Conservation (phyloP, 495 filamentous ascomycete species). For the Alectoria sarmentosa region DNA sequence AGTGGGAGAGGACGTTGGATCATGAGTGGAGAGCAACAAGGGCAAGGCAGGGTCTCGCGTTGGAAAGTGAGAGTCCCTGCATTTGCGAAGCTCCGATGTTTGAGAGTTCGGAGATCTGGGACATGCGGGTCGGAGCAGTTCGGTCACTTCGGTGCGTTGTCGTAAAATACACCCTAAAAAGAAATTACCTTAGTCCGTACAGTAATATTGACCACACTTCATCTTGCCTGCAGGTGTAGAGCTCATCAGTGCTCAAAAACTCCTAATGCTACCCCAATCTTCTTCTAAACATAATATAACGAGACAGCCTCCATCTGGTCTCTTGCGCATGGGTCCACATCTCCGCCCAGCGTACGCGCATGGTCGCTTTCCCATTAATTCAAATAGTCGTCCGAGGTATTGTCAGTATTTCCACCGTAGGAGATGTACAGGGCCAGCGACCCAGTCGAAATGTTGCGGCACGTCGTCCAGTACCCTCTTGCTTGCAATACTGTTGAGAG, state of each 20-base stretch:
- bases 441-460: constrained; percentile 21
- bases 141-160: too few species aligned
- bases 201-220: too few species aligned
- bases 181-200: too few species aligned
- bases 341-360: constrained; percentile 13
- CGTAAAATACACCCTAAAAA: too few species aligned
- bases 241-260: constrained; percentile 30
- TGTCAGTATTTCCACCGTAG: constrained; percentile 17
- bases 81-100: too few species aligned
- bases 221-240: too few species aligned
- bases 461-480: constrained; percentile 17
- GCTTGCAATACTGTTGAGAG: constrained; percentile 17
- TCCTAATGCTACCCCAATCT: constrained; percentile 32
- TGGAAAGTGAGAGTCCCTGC: too few species aligned
- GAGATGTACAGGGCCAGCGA: constrained; percentile 15
- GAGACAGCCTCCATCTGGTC: constrained; percentile 7
- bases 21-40: too few species aligned
- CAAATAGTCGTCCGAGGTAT: constrained; percentile 20
- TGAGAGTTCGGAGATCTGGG: too few species aligned
- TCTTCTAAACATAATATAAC: constrained; percentile 27
- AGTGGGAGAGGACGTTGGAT: too few species aligned
- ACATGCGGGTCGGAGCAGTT: too few species aligned
- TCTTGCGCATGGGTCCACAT: constrained; percentile 1
- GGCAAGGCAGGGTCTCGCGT: too few species aligned
- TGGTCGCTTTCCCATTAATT: constrained; percentile 10